phyloP scores from a whole-genome alignment of 1,284 basidiomycete genomes.

The Tilletia caries region DNA sequence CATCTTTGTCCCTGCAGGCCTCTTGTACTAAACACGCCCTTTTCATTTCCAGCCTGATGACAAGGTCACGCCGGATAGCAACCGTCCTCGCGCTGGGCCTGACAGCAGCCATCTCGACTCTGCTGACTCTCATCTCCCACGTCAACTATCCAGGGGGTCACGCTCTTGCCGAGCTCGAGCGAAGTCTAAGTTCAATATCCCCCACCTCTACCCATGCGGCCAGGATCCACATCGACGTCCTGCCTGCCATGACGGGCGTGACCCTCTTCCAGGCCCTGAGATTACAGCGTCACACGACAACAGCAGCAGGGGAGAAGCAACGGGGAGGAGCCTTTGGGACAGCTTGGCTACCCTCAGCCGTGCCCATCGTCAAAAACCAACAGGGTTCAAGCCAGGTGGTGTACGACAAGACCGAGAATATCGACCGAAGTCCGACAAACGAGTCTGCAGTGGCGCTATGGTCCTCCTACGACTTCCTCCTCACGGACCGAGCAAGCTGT shows the following conservation, averaged over 20 bases:
- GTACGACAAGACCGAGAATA: slow-evolving; percentile 47
- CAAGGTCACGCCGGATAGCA: background rate
- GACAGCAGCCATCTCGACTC: slow-evolving; percentile 24
- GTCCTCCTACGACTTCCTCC: background rate
- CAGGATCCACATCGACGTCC: slow-evolving; percentile 67
- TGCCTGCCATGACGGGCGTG: slow-evolving; percentile 84
- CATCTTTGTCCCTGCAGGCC: background rate
- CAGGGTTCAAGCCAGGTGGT: slow-evolving; percentile 18
- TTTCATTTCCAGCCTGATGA: background rate
- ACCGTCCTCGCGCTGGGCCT: slow-evolving; percentile 12
- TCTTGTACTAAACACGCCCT: background rate
- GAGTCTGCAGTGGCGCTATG: background rate
- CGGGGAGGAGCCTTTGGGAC: slow-evolving; percentile 12
- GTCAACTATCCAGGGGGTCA: slow-evolving; percentile 86
- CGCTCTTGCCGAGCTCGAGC: slow-evolving; percentile 68
- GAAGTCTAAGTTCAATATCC: slow-evolving; percentile 21
- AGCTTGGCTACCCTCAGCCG: slow-evolving; percentile 8
- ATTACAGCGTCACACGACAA: slow-evolving; percentile 19
- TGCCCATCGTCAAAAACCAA: background rate
- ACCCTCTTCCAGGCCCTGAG: slow-evolving; percentile 78
- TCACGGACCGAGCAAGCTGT: background rate
- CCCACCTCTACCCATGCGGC: background rate
- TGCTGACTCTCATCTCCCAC: slow-evolving; percentile 63
- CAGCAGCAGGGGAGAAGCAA: too few species aligned
- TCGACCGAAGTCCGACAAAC: slow-evolving; percentile 1